Conservation (phyloP, 306 rosid genomes). For the Datisca glomerata region DNA sequence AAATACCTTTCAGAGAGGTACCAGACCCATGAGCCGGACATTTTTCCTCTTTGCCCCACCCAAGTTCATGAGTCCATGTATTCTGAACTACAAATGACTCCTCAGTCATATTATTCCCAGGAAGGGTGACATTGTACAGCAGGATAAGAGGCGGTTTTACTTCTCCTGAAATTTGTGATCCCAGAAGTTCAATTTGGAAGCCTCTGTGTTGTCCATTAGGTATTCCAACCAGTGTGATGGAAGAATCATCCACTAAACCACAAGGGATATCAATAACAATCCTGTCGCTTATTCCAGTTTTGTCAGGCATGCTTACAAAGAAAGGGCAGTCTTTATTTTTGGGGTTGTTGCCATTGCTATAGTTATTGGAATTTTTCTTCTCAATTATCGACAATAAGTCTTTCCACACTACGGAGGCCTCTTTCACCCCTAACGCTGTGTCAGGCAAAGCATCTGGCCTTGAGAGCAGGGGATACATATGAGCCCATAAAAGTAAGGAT, state of each 20-base stretch:
- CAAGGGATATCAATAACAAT: constrained; percentile 65
- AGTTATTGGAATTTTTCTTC: constrained; percentile 30
- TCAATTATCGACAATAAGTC: constrained; percentile 35
- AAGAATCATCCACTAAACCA: constrained; percentile 76
- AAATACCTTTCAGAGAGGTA: constrained; percentile 41
- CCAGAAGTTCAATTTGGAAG: constrained; percentile 66
- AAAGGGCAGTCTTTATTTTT: constrained; percentile 46
- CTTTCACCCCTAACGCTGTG: constrained; percentile 74
- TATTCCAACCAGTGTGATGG: constrained; percentile 67
- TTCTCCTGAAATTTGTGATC: constrained; percentile 40
- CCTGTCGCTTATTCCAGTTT: constrained; percentile 21
- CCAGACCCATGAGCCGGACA: constrained; percentile 60
- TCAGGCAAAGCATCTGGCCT: constrained; percentile 79
- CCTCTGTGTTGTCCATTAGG: constrained; percentile 50
- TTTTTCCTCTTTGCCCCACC: constrained; percentile 77
- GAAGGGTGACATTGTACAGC: constrained; percentile 62
- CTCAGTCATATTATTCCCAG: constrained; percentile 70
- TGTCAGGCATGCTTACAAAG: constrained; percentile 33
- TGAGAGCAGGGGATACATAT: constrained; percentile 42
- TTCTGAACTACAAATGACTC: constrained; percentile 73
- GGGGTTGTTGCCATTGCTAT: constrained; percentile 20
- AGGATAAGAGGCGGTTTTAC: constrained; percentile 51
- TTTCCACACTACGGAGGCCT: constrained; percentile 83
- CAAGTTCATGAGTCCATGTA: constrained; percentile 66
- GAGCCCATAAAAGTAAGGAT: constrained; percentile 59